Evolutionary conservation across 768 basidiomycete genomes (phyloP), one percentile per base, ranked within the genome.

Genomic region (Boletus rufocinnamomeus): DNA sequence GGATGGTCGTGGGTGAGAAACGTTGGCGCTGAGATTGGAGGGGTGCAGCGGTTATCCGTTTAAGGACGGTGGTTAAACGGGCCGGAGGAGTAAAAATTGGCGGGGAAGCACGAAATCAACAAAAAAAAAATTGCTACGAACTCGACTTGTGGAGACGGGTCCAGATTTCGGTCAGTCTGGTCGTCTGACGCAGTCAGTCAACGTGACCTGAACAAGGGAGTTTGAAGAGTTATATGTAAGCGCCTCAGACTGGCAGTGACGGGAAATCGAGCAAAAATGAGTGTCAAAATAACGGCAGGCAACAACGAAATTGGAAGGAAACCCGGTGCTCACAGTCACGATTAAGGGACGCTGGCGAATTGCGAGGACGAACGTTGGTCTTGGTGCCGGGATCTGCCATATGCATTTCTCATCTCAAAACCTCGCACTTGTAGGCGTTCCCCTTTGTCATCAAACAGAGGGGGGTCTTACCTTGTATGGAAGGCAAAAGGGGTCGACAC

Each of bases 301-400:
- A 41, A 30, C 37, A 58, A 61, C 62, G 25, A 49, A 63, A 63
- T 52, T 45, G 58, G 54, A 52, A 56, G 30, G 57, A 10, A 34
- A 30, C n/a, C n/a, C n/a, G n/a, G 32, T 17, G 45, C 67, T 64
- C 54, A 57, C 60, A 49, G 54, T 54, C 23, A 48, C 46, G 27
- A 34, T 30, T 10, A 45, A 50, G 48, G 52, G 56, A 19, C 37
- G 34, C 58, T 63, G 53, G 43, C 69, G 56, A 69, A 68, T 70
- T 62, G 54, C 48, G 47, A 46, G 49, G 54, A 58, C 67, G 61
- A 69, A 70, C 69, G 69, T 71, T 71, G 67, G 59, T 47, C 7
- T 52, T 23, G 21, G 56, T 58, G 53, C 61, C 45, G 50, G 54
- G 48, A 62, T 38, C 55, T 66, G 54, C 65, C 65, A 57, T 63